A percentile compares a stretch with the other conserved stretches of the same genome.
phyloP scores from a whole-genome alignment of 441 rosid genomes.

The Gossypium davidsonii region DNA sequence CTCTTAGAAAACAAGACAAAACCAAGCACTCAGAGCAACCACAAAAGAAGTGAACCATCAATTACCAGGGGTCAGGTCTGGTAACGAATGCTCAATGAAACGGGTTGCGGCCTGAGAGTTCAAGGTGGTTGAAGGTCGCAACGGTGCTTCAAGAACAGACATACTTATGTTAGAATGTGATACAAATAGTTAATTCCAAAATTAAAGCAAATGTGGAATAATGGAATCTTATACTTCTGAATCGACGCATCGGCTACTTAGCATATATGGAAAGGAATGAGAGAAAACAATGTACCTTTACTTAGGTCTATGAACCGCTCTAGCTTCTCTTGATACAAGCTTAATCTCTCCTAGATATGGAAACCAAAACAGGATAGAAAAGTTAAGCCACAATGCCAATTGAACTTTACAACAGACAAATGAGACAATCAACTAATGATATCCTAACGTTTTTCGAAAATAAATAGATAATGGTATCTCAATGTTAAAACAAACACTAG shows the following conservation, averaged over 20 bases:
- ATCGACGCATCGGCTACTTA: not conserved
- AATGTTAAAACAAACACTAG: not conserved
- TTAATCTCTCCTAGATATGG: slow-evolving; percentile 59
- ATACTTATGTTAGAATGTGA: slow-evolving; percentile 18
- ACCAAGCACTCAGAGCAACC: not conserved
- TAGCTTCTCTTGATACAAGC: slow-evolving; percentile 62
- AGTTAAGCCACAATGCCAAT: not conserved
- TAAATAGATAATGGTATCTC: not conserved
- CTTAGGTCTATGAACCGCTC: slow-evolving; percentile 47
- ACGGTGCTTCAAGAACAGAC: slow-evolving; percentile 36
- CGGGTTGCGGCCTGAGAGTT: slow-evolving; percentile 80
- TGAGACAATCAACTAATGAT: not conserved
- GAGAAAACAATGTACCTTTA: slow-evolving; percentile 46
- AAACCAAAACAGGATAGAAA: not conserved
- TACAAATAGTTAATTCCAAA: not conserved
- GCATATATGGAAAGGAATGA: not conserved
- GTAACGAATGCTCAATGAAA: slow-evolving; percentile 78
- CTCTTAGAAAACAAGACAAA: not conserved
- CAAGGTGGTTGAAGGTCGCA: slow-evolving; percentile 62
- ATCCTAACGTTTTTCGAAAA: not conserved
- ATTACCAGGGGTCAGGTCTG: slow-evolving; percentile 74
- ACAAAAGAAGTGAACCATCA: slow-evolving; percentile 4
- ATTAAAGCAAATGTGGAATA: not conserved
- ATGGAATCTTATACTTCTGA: not conserved
- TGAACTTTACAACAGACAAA: not conserved